Evolutionary conservation across 192 early-diverging fungal genomes (phyloP).

Genomic region (Paraglomus occultum): DNA sequence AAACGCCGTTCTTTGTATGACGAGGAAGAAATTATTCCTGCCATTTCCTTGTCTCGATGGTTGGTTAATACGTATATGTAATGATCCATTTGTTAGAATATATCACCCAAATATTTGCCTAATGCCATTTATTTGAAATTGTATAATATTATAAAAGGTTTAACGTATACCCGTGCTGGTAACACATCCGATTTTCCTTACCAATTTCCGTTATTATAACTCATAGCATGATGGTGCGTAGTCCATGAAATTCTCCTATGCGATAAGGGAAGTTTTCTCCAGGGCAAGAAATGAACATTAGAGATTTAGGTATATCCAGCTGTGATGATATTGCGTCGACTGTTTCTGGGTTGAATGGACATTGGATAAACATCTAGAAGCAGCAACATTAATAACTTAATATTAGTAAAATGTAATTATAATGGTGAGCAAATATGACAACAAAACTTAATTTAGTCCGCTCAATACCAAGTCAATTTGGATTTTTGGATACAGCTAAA

Average conservation of each 20-base stretch:
- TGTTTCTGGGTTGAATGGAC: conserved; percentile 40
- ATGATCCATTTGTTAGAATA: no score
- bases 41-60: no score
- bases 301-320: conserved; percentile 36
- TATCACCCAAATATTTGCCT: no score
- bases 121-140: no score
- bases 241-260: conserved; percentile 44
- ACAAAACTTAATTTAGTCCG: background rate
- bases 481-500: conserved; percentile 46
- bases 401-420: conserved; percentile 1
- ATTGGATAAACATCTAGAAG: conserved; percentile 39
- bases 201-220: no score
- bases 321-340: conserved; percentile 43
- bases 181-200: no score
- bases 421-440: background rate
- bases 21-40: no score
- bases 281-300: conserved; percentile 48
- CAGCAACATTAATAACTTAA: background rate
- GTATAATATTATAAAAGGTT: no score
- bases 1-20: no score
- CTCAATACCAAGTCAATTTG: conserved; percentile 41
- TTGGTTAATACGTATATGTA: no score
- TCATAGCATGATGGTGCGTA: conserved; percentile 48
- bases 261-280: conserved; percentile 33
- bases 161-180: no score